Evolutionary conservation across 2,329 filamentous ascomycete species (phyloP).

Genomic region (Aureobasidium sp.): DNA sequence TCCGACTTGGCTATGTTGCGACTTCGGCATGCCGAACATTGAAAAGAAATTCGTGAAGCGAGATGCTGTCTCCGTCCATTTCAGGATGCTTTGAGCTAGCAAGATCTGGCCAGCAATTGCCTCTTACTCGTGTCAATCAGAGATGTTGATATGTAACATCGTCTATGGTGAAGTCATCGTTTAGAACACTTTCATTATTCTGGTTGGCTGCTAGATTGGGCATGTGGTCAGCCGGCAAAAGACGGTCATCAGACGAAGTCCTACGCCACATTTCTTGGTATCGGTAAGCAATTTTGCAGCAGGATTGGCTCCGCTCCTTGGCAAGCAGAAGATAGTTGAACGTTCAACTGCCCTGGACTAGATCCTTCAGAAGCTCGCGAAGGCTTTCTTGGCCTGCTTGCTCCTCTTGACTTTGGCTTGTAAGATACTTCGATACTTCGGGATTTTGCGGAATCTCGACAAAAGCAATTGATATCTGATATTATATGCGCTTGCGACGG

Average conservation of each 20-base stretch:
- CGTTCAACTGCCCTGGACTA: not conserved
- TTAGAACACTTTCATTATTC: not conserved
- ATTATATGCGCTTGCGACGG: not conserved
- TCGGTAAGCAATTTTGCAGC: constrained; percentile 11
- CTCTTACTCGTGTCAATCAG: not conserved
- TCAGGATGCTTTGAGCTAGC: not conserved
- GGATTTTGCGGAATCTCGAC: not conserved
- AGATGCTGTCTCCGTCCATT: not conserved
- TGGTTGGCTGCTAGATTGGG: not conserved
- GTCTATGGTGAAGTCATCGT: not conserved
- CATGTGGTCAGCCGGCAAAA: not conserved
- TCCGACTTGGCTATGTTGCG: not conserved
- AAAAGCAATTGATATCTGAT: not conserved
- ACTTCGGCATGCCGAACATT: constrained; percentile 7
- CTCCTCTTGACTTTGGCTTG: constrained; percentile 10
- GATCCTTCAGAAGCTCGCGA: constrained; percentile 8
- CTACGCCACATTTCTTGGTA: constrained; percentile 12
- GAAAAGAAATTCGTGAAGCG: not conserved
- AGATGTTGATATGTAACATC: not conserved
- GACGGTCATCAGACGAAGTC: not conserved
- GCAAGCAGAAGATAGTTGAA: constrained; percentile 1
- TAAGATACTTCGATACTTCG: constrained; percentile 4
- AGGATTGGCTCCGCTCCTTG: constrained; percentile 6
- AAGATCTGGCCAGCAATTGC: not conserved
- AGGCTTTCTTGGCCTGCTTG: constrained; percentile 13